Evolutionary conservation across 805 yeast genomes (phyloP).

Genomic region (Geotrichum ghanense): DNA sequence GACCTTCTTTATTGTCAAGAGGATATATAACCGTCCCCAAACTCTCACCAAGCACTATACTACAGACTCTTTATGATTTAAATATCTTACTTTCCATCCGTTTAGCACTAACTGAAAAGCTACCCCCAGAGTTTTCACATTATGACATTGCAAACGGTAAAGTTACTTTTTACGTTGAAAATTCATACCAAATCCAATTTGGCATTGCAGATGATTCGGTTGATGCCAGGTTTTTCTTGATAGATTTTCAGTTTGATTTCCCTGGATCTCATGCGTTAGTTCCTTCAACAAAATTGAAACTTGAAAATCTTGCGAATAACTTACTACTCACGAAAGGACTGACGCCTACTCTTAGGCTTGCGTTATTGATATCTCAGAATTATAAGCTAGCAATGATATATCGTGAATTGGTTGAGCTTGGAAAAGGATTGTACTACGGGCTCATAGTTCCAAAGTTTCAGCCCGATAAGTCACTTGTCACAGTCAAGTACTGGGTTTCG

Average conservation of each 20-base stretch:
- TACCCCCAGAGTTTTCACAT: conserved; percentile 55
- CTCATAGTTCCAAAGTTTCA: conserved; percentile 47
- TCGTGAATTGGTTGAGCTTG: conserved; percentile 41
- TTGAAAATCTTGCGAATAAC: conserved; percentile 48
- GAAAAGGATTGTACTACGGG: conserved; percentile 46
- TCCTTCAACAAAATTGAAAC: conserved; percentile 26
- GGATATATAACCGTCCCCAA: conserved; percentile 38
- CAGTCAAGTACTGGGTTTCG: conserved; percentile 52
- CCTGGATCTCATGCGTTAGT: conserved; percentile 24
- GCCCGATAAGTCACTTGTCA: conserved; percentile 41
- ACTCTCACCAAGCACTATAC: conserved; percentile 43
- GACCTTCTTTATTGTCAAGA: conserved; percentile 63
- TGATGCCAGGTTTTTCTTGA: conserved; percentile 61
- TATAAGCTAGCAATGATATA: conserved; percentile 53
- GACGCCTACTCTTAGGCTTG: conserved; percentile 41
- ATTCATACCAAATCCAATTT: conserved; percentile 66
- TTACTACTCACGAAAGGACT: conserved; percentile 37
- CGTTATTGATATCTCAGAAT: conserved; percentile 50
- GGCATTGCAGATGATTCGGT: conserved; percentile 55
- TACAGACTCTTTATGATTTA: conserved; percentile 53
- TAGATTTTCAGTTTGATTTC: conserved; percentile 62
- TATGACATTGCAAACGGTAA: conserved; percentile 69
- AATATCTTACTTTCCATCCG: conserved; percentile 65
- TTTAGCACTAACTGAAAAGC: conserved; percentile 46
- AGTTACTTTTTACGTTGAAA: conserved; percentile 48